These are phyloP conservation scores for Petunia axillaris DNA, from an alignment of 257 asterid genomes.

Conservation along the genomic window DNA sequence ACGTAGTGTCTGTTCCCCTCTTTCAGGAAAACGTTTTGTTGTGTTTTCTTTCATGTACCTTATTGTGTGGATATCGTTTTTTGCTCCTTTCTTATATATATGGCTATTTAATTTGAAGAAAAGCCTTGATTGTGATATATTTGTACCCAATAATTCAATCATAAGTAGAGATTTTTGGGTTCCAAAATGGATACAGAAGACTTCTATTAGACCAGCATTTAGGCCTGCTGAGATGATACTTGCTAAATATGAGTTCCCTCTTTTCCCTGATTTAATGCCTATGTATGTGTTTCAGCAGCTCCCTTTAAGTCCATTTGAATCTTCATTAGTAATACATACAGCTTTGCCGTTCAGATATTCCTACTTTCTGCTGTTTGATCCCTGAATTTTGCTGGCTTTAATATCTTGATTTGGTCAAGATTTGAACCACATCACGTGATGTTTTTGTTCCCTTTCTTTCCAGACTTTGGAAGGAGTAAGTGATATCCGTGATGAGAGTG, in stretches of 20 bases:
- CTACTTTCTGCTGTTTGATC: neutral
- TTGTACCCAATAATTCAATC: neutral
- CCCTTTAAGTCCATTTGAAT: neutral
- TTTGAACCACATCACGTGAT: neutral
- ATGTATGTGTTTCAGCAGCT: neutral
- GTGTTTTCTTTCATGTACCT: neutral
- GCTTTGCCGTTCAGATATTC: neutral
- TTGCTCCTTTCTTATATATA: neutral
- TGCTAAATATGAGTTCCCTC: neutral
- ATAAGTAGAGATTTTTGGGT: neutral
- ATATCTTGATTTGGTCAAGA: slow-evolving; percentile 9
- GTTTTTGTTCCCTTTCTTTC: slow-evolving; percentile 32
- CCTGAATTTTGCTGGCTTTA: neutral
- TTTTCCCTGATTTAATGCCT: neutral
- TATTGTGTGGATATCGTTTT: slow-evolving; percentile 4
- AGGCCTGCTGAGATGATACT: neutral
- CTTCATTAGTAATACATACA: neutral
- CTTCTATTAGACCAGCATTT: neutral
- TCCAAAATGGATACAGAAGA: neutral
- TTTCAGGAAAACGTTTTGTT: neutral
- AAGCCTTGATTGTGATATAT: neutral
- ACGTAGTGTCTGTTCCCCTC: neutral
- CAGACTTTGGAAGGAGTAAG: slow-evolving; percentile 93
- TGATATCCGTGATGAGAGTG: slow-evolving; percentile 99
- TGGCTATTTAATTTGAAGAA: neutral